Base-by-base conservation (phyloP, 495 filamentous ascomycete species). In the Xylaria grammica region DNA sequence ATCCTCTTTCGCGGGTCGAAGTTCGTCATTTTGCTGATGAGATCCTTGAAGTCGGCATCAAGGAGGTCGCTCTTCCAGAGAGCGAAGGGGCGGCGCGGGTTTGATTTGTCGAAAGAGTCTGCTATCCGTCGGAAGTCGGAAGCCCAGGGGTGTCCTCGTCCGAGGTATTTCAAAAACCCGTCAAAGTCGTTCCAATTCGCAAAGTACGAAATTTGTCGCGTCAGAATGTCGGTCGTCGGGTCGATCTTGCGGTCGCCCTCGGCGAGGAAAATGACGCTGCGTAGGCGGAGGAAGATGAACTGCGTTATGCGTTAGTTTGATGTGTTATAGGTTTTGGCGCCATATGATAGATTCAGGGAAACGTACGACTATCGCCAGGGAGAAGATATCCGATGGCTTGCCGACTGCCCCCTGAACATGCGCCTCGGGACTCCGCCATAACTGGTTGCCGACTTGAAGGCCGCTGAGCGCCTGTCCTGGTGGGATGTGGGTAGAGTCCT, bases 151-250 rank as follows among this genome's bases (percentile, higher is more conserved):
- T 79, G 80, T 30, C 72, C 73, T 11, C 65, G 72, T 38, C 77
- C 80, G 30, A 76, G 67, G 44, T 76, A 74, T n/a, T 71, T 59
- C 40, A 76, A 57, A 27, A 76, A 68, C 30, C 72, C 66, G n/a
- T 70, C 65, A 42, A 75, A 65, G 48, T 77, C 72, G 11, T 82
- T 67, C 73, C 62, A 62, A 54, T 84, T 77, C 56, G 76, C 81
- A 69, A 83, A 84, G 61, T 81, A 82, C 2, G 81, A 84, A 17
- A 82, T 76, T 60, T 83, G 80, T 24, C 81, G 79, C 24, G 68
- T 66, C 22, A 75, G 53, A 10, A 69, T 74, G 48, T 78, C 69
- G 63, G 80, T 80, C 65, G 85, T 80, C 30, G 78, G 80, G 66
- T 81, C 78, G 46, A 79, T 79, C 62, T 80, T 76, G 3, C 67